phyloP scores from a whole-genome alignment of 2,329 filamentous ascomycete species.

The Botryotinia narcissicola region DNA sequence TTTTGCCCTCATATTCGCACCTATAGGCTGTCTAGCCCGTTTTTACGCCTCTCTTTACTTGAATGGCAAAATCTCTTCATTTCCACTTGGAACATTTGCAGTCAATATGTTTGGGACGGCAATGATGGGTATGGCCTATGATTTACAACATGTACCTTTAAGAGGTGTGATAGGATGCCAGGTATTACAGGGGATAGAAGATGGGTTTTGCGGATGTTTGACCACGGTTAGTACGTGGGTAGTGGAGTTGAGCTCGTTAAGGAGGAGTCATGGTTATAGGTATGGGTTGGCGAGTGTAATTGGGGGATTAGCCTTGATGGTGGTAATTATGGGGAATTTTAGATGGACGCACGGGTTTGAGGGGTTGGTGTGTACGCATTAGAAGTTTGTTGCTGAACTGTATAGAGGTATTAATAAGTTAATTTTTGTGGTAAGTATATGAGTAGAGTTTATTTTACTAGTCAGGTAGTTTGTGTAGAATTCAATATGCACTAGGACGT shows the following conservation, averaged over 20 bases:
- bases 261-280: slow-evolving; percentile 59
- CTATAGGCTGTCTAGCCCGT: slow-evolving; percentile 70
- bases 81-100: slow-evolving; percentile 82
- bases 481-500: background rate
- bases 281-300: slow-evolving; percentile 64
- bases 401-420: background rate
- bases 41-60: slow-evolving; percentile 70
- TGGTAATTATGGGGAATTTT: slow-evolving; percentile 73
- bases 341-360: slow-evolving; percentile 63
- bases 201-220: slow-evolving; percentile 66
- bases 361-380: slow-evolving; percentile 34
- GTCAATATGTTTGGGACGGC: slow-evolving; percentile 78
- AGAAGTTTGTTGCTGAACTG: background rate
- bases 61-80: slow-evolving; percentile 64
- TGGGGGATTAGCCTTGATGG: slow-evolving; percentile 56
- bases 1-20: slow-evolving; percentile 80
- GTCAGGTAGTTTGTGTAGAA: background rate
- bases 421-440: background rate
- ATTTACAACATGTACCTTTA: slow-evolving; percentile 66
- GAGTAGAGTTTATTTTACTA: background rate
- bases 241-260: slow-evolving; percentile 54
- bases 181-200: slow-evolving; percentile 63
- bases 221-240: slow-evolving; percentile 70
- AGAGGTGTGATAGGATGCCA: slow-evolving; percentile 61
- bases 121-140: slow-evolving; percentile 72